Evolutionary conservation across 176 grass and related monocot species (phyloP), one percentile per base, ranked within the genome.

Genomic region (Triticum dicoccoides): DNA sequence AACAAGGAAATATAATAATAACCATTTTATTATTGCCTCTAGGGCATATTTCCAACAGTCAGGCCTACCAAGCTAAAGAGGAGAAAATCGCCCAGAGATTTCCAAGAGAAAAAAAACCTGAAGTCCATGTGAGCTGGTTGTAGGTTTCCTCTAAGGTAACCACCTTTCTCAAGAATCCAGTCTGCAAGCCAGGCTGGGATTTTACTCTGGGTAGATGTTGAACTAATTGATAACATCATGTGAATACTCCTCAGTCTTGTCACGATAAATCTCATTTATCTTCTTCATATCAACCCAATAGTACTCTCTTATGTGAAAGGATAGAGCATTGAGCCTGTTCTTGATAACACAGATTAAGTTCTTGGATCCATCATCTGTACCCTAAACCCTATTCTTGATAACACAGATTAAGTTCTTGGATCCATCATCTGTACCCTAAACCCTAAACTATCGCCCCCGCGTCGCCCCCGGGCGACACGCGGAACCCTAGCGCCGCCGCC

Each of bases 121-220:
- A 98, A 98, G 87, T 98, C 97, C 94, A 98, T 98, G 87, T 98
- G 97, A 47, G 92, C 89, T 77, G 94, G 94, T 81, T 96, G 97
- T 74, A 98, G 82, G 66, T 97, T 97, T 38, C 92, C 95, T 75
- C 92, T 92, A 64, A 97, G 92, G 95, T 30, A 30, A 30, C 29
- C 29, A 30, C 29, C 29, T 30, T 30, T 30, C 29, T 30, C 1
- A 30, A 2, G 29, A 92, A 94, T 86, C 95, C 95, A 97, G 67
- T 97, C 90, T 11, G 89, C 89, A 63, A 97, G 88, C 92, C 92
- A 97, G 58, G 88, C 89, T 77, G 95, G 95, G 83, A 97, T 97
- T 74, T 94, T 34, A 92, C 86, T 97, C 95, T 6, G 88, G 92
- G 75, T 94, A 97, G 49, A 94, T 92, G 65, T 97, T 97, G 86